Conservation (phyloP, 306 rosid genomes). For the Macrotyloma uniflorum region DNA sequence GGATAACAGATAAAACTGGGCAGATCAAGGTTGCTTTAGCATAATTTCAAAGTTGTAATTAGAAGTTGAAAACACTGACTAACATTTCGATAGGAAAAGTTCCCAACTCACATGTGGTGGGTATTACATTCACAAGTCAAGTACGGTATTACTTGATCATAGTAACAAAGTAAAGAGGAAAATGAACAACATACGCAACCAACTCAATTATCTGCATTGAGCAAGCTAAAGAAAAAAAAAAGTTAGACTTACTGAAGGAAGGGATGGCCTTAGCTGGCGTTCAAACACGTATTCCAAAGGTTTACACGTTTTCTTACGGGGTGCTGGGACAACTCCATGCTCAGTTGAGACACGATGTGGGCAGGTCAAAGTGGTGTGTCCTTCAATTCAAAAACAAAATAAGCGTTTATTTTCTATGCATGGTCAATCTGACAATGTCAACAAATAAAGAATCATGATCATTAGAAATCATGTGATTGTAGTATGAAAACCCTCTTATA, state of each 20-base stretch:
- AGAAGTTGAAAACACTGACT: background rate
- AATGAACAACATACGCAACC: background rate
- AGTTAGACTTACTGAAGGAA: conserved; percentile 57
- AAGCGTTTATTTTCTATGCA: background rate
- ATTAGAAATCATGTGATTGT: background rate
- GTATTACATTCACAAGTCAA: background rate
- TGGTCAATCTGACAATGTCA: background rate
- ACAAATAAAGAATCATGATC: background rate
- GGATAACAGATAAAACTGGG: background rate
- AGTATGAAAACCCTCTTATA: background rate
- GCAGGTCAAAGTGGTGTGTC: conserved; percentile 90
- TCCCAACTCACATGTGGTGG: background rate
- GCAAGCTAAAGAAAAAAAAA: background rate
- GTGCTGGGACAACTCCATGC: conserved; percentile 84
- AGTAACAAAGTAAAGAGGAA: background rate
- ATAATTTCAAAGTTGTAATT: background rate
- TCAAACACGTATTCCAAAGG: conserved; percentile 78
- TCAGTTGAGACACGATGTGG: conserved; percentile 86
- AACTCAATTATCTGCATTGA: background rate
- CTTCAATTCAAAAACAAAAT: conserved; percentile 55
- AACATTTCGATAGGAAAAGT: background rate
- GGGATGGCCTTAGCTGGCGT: conserved; percentile 70
- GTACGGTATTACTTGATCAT: background rate
- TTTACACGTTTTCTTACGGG: conserved; percentile 60
- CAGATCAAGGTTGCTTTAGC: background rate